Base-by-base conservation (phyloP, 371 early-diverging fungal species). In the Rhizopus arrhizus region DNA sequence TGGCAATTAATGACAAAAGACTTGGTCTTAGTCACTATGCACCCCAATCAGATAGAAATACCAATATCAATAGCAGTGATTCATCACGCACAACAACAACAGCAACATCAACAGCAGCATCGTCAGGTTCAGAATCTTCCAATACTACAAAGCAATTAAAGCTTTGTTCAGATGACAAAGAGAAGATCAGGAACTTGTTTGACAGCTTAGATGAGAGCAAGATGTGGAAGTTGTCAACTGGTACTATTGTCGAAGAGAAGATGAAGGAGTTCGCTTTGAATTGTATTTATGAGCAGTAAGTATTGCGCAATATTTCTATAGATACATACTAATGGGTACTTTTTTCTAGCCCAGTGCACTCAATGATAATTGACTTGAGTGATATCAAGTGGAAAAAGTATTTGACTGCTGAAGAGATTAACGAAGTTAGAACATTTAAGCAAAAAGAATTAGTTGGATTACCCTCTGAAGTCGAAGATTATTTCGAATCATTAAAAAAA, bases 261-360 rank as follows among this genome's bases (percentile, higher is more conserved):
- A 61, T 61, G 61, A 38, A 15, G 5, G 40, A 47, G 10, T 36
- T 52, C 7, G 42, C 48, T 32, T 3, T 41, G 11, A 31, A 9
- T 7, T 42, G n/a, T n/a, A 55, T 31, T 29, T 61, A 49, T 55
- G 61, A 61, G 16, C 61, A 61, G 55, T 61, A 61, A 55, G 56
- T 61, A 34, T 13, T 41, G 31, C 32, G 49, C 49, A 49, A 5
- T 32, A 5, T 49, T 49, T 31, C 32, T 32, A n/a, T n/a, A 45
- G 36, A 40, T 48, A 56, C 9, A 29, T 38, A n/a, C 13, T 35
- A 48, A 29, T 33, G 11, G 28, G 8, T 28, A 48, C 31, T 42
- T 42, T 45, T 46, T 48, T 47, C 16, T 59, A 59, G 46, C 36
- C 52, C 59, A 34, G 33, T 45, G 2, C 16, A 15, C n/a, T 59